A percentile compares a stretch with the other conserved stretches of the same genome.
phyloP scores from a whole-genome alignment of 2,329 filamentous ascomycete genomes.

The Alternaria viburni region DNA sequence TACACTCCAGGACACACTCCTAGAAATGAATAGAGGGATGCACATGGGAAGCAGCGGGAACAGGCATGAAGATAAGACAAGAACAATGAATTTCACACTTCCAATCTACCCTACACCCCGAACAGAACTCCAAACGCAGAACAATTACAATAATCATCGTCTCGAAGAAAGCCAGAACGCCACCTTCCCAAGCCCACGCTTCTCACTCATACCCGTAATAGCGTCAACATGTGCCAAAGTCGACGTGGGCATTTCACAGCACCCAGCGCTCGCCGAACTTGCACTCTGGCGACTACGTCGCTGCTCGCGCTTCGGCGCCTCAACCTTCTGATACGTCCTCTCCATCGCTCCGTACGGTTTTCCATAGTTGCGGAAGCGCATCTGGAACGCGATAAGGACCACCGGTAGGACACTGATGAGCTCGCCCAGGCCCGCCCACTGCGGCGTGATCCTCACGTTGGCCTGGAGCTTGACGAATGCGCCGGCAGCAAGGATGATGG shows the following conservation, averaged over 20 bases:
- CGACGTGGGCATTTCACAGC: slow-evolving; percentile 4
- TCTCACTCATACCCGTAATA: neutral
- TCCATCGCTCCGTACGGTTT: slow-evolving; percentile 24
- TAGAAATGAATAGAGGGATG: neutral
- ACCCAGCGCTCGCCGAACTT: neutral
- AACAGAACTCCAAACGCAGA: neutral
- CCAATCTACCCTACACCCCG: neutral
- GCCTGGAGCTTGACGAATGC: slow-evolving; percentile 49
- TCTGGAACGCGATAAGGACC: slow-evolving; percentile 61
- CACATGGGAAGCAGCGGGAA: neutral
- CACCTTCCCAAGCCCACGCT: neutral
- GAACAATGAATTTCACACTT: neutral
- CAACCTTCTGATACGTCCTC: slow-evolving; percentile 13
- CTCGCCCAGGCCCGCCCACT: slow-evolving; percentile 73
- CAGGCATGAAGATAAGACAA: neutral
- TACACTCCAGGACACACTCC: neutral
- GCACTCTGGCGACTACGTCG: neutral
- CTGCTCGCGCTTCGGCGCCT: slow-evolving; percentile 7
- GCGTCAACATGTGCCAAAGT: slow-evolving; percentile 6
- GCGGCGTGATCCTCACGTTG: slow-evolving; percentile 61
- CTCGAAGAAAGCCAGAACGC: neutral
- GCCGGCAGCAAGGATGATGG: slow-evolving; percentile 70
- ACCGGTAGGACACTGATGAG: slow-evolving; percentile 77
- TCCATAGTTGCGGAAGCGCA: slow-evolving; percentile 49
- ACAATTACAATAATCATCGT: neutral